phyloP scores from a whole-genome alignment of 495 filamentous ascomycete genomes.

The Tuber melanosporum region DNA sequence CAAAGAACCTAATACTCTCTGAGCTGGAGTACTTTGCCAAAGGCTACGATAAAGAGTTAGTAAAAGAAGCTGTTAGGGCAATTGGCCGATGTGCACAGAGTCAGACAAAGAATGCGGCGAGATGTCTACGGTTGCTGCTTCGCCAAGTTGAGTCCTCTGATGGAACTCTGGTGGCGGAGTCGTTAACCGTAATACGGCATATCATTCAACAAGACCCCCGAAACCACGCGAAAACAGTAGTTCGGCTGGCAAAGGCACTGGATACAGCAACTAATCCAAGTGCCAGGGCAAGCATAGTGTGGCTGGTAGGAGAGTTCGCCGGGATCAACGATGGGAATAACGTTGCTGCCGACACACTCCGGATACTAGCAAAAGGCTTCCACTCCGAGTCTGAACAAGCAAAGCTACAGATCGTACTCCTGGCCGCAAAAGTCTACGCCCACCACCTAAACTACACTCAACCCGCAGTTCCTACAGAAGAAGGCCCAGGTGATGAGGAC shows the following conservation, averaged over 20 bases:
- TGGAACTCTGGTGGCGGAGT: conserved; percentile 80
- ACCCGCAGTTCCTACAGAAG: conserved; percentile 14
- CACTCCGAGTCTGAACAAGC: conserved; percentile 73
- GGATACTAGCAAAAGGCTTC: conserved; percentile 82
- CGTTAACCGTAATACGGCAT: conserved; percentile 85
- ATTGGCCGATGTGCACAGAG: conserved; percentile 88
- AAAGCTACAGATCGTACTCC: conserved; percentile 82
- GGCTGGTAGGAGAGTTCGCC: conserved; percentile 93
- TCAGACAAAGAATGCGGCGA: conserved; percentile 58
- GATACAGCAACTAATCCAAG: conserved; percentile 75
- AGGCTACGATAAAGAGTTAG: conserved; percentile 64
- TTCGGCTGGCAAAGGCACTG: conserved; percentile 84
- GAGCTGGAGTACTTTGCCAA: conserved; percentile 90
- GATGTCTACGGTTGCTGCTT: conserved; percentile 75
- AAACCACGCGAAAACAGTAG: conserved; percentile 70
- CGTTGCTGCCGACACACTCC: conserved; percentile 84
- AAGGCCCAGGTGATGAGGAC: conserved; percentile 21
- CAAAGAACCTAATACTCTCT: conserved; percentile 77
- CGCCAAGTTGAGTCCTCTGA: conserved; percentile 77
- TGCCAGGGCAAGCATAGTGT: conserved; percentile 87
- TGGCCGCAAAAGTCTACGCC: conserved; percentile 91
- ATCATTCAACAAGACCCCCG: conserved; percentile 85
- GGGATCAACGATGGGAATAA: conserved; percentile 61
- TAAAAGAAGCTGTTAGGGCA: conserved; percentile 80
- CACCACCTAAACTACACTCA: conserved; percentile 64